Evolutionary conservation across 192 early-diverging fungal species (phyloP).

Genomic region (Gonapodya prolifera): DNA sequence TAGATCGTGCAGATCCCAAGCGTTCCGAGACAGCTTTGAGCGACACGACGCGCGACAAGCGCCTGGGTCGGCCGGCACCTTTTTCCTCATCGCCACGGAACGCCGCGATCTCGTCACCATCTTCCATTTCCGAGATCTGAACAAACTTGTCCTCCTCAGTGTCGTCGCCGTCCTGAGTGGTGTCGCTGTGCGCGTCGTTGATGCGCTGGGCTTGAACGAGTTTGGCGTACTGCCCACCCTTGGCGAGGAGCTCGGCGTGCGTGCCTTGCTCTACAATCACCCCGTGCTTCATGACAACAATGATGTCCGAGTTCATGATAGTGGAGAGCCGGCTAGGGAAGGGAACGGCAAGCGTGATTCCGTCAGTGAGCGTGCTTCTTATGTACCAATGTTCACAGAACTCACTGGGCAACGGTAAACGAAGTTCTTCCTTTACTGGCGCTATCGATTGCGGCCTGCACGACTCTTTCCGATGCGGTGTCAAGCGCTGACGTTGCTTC

Average conservation of each 20-base stretch:
- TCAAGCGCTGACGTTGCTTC: constrained; percentile 57
- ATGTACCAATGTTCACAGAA: too few relatives aligned
- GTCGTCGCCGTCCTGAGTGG: constrained; percentile 8
- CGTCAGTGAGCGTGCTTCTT: too few relatives aligned
- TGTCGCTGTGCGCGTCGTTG: neutral
- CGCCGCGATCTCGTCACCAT: too few relatives aligned
- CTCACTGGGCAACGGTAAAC: constrained; percentile 71
- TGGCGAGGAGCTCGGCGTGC: constrained; percentile 59
- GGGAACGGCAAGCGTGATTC: too few relatives aligned
- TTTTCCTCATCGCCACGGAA: too few relatives aligned
- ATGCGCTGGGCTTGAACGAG: constrained; percentile 46
- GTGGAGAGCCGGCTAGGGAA: constrained; percentile 57
- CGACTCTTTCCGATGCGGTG: constrained; percentile 47
- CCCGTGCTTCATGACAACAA: constrained; percentile 69
- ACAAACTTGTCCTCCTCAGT: neutral
- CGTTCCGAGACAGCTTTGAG: neutral
- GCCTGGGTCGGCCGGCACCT: too few relatives aligned
- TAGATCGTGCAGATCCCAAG: neutral
- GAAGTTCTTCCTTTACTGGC: constrained; percentile 68
- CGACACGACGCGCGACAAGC: neutral
- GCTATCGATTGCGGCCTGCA: constrained; percentile 71
- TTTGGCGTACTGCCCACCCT: constrained; percentile 16
- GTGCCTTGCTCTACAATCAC: constrained; percentile 51
- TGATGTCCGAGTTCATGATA: constrained; percentile 69
- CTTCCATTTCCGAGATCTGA: neutral